A percentile compares a stretch with the other conserved stretches of the same genome.
Conservation (phyloP, 345 rosid genomes). For the Capsella bursapastoris region DNA sequence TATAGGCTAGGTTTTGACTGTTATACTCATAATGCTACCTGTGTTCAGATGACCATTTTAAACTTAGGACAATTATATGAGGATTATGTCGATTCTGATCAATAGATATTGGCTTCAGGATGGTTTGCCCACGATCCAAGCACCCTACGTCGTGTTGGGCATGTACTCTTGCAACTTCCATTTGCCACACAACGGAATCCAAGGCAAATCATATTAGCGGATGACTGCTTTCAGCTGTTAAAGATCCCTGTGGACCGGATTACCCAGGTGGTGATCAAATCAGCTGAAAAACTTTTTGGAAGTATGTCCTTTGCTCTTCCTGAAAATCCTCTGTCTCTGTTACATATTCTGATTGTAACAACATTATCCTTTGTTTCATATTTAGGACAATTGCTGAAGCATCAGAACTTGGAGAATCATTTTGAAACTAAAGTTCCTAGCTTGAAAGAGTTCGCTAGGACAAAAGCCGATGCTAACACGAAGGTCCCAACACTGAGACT, state of each 20-base stretch:
- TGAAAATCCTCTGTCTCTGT: constrained; percentile 8
- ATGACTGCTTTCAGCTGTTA: constrained; percentile 81
- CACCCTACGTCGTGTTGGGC: constrained; percentile 80
- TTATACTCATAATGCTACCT: neutral
- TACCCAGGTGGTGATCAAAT: constrained; percentile 69
- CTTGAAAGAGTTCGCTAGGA: constrained; percentile 67
- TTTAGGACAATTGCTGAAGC: constrained; percentile 84
- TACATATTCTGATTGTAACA: constrained; percentile 17
- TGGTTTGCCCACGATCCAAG: constrained; percentile 92
- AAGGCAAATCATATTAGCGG: constrained; percentile 84
- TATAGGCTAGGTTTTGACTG: constrained; percentile 19
- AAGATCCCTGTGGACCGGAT: constrained; percentile 75
- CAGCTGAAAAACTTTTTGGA: constrained; percentile 89
- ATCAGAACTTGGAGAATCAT: constrained; percentile 65
- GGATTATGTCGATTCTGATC: constrained; percentile 20
- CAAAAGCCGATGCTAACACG: constrained; percentile 54
- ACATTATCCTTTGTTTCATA: constrained; percentile 24
- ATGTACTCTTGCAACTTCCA: constrained; percentile 87
- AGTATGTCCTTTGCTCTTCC: constrained; percentile 61
- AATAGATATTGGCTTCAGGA: constrained; percentile 57
- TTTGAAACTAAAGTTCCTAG: constrained; percentile 75
- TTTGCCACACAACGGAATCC: constrained; percentile 80
- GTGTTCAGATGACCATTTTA: neutral
- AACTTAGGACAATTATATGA: neutral
- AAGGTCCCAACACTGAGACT: constrained; percentile 57